These are phyloP conservation scores for Microsporum audouinii DNA, from an alignment of 2,329 filamentous ascomycete genomes.

Conservation along the genomic window DNA sequence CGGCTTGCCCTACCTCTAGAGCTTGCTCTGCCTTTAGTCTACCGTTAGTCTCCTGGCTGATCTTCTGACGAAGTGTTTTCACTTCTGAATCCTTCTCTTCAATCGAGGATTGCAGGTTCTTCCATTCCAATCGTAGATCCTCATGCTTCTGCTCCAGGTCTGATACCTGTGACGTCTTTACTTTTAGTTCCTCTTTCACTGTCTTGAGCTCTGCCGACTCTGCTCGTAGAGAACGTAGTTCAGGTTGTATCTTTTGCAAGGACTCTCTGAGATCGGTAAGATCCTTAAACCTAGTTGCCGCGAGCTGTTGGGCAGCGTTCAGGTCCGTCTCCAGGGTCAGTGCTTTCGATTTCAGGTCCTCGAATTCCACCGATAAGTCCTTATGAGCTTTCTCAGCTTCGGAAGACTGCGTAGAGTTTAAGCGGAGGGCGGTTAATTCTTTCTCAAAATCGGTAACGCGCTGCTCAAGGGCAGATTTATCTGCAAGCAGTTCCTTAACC, in stretches of 20 bases:
- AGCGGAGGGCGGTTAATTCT: slow-evolving; percentile 50
- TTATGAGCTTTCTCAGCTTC: slow-evolving; percentile 41
- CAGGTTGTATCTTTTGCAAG: slow-evolving; percentile 73
- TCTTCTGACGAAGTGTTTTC: slow-evolving; percentile 63
- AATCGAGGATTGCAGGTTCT: slow-evolving; percentile 56
- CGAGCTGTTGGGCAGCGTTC: slow-evolving; percentile 72
- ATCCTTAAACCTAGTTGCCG: slow-evolving; percentile 79
- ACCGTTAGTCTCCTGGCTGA: slow-evolving; percentile 60
- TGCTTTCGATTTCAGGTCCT: slow-evolving; percentile 60
- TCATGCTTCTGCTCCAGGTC: slow-evolving; percentile 72
- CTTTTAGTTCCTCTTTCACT: slow-evolving; percentile 61
- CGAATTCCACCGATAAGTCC: slow-evolving; percentile 52
- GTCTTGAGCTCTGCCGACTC: slow-evolving; percentile 65
- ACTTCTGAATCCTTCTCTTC: slow-evolving; percentile 68
- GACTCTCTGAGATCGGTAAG: slow-evolving; percentile 68
- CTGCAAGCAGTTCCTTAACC: slow-evolving; percentile 55
- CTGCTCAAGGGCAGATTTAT: slow-evolving; percentile 55
- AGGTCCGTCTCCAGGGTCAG: slow-evolving; percentile 68
- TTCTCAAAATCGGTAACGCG: slow-evolving; percentile 58
- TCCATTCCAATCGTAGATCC: slow-evolving; percentile 65
- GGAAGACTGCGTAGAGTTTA: slow-evolving; percentile 36
- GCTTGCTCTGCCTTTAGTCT: slow-evolving; percentile 69
- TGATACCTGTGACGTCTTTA: slow-evolving; percentile 53
- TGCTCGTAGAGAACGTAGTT: slow-evolving; percentile 64
- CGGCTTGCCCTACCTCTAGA: slow-evolving; percentile 59